phyloP scores from a whole-genome alignment of 1,284 basidiomycete species.

The Marasmius tenuissimus region DNA sequence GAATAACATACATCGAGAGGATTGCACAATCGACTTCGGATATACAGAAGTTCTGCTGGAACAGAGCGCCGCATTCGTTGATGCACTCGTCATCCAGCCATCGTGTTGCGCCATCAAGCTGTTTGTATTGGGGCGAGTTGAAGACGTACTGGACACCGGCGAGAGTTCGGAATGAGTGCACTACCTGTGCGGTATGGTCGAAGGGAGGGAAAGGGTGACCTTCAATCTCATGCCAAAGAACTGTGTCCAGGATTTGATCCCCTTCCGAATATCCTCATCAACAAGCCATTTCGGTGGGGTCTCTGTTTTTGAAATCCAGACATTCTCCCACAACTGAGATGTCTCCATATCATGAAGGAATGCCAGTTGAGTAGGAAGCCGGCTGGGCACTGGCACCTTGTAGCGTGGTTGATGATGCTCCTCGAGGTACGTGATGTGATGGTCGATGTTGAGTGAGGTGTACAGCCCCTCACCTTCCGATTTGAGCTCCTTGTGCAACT shows the following conservation, averaged over 20 bases:
- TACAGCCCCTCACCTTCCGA: background rate
- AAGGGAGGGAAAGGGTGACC: background rate
- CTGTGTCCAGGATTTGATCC: background rate
- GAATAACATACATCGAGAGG: background rate
- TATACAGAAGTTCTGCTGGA: background rate
- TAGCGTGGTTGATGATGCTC: background rate
- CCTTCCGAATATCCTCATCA: background rate
- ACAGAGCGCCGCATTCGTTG: background rate
- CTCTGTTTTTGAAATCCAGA: background rate
- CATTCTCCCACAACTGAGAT: background rate
- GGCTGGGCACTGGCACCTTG: background rate
- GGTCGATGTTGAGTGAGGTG: background rate
- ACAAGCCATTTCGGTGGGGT: background rate
- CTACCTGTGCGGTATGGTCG: background rate
- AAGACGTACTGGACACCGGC: background rate
- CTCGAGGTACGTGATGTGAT: background rate
- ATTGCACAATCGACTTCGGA: background rate
- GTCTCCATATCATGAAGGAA: background rate
- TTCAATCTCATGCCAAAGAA: no score
- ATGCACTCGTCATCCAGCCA: background rate
- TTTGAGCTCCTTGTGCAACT: background rate
- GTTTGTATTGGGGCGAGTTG: background rate
- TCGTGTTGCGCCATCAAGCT: background rate
- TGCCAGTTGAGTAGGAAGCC: background rate
- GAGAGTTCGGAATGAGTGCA: background rate